These are phyloP conservation scores for Aspergillus sp. DNA, from an alignment of 2,329 filamentous ascomycete genomes.

Conservation along the genomic window DNA sequence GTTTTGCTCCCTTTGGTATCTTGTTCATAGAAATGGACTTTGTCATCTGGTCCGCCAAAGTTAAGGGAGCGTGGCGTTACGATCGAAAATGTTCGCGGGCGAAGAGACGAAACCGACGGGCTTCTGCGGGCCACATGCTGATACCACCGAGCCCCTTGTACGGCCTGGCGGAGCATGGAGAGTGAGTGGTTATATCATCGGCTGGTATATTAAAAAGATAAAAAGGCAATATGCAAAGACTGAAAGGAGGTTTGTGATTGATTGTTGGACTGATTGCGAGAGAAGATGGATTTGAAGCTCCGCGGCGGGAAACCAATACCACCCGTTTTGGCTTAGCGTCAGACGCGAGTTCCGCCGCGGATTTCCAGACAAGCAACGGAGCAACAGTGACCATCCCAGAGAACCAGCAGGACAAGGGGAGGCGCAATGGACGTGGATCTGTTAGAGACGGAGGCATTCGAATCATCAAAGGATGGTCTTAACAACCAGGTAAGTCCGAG, in stretches of 20 bases:
- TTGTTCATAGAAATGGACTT: constrained; percentile 42
- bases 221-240: constrained; percentile 1
- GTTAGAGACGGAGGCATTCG: constrained; percentile 16
- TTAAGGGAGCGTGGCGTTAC: constrained; percentile 24
- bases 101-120: constrained; percentile 20
- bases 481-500: constrained; percentile 23
- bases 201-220: constrained; percentile 4
- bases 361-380: constrained; percentile 2
- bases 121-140: constrained; percentile 34
- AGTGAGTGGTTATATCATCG: constrained; percentile 28
- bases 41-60: constrained; percentile 35
- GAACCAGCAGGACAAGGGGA: neutral
- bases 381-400: neutral
- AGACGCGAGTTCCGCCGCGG: constrained; percentile 12
- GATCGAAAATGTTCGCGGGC: constrained; percentile 26
- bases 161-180: constrained; percentile 42
- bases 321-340: constrained; percentile 28
- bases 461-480: constrained; percentile 21
- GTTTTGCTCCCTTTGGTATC: constrained; percentile 30
- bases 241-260: constrained; percentile 2
- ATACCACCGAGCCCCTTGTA: constrained; percentile 41
- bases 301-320: constrained; percentile 21
- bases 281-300: constrained; percentile 14
- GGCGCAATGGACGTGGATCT: constrained; percentile 12
- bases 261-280: neutral